Evolutionary conservation across 75 land plant genomes (phyloP), one percentile per base, ranked within the genome.

Genomic region (Pseudotsuga menziesii): DNA sequence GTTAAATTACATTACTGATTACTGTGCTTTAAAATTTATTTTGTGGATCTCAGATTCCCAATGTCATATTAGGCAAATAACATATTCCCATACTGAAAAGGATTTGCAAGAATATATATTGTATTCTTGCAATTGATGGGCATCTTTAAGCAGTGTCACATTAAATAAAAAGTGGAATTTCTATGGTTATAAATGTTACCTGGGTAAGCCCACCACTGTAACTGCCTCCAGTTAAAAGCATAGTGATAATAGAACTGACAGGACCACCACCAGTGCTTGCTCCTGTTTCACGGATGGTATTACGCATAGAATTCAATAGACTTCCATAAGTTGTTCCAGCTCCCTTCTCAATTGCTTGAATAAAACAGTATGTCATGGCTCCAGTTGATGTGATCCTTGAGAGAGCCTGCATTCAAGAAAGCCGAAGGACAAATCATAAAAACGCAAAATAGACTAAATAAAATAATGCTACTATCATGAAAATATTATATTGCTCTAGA

Each of bases 301-400:
- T 59, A 19, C 95, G 85, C 98, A 96, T 96, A 12, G 92, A 82
- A 79, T 69, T 88, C 62, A 96, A 75, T 6, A 94, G 80, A 76
- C 83, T 90, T 23, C 94, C 98, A 80, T 96, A 96, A 36, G 97
- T 94, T 56, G 79, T 75, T 62, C 81, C 93, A 14, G 85, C 84
- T 13, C 94, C 94, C 39, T 88, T 85, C 76, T 96, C 98, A 83
- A 96, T 89, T 12, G 99, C 99, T 88, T 96, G 97, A 74, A 94
- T 96, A 77, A 96, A 96, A 73, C 90, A 88, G 74, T 80, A 94
- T 7, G 98, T 96, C 98, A 96, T 96, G 35, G 94, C 98, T 60
- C 97, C 94, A 16, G 98, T 92, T n/a, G 95, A 91, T 6, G 97
- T 91, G 14, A 93, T 74, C 71, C 78, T 87, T 74, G 92, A 94